Base-by-base conservation (phyloP, 495 filamentous ascomycete genomes). In the Opeltia flavorubescens region DNA sequence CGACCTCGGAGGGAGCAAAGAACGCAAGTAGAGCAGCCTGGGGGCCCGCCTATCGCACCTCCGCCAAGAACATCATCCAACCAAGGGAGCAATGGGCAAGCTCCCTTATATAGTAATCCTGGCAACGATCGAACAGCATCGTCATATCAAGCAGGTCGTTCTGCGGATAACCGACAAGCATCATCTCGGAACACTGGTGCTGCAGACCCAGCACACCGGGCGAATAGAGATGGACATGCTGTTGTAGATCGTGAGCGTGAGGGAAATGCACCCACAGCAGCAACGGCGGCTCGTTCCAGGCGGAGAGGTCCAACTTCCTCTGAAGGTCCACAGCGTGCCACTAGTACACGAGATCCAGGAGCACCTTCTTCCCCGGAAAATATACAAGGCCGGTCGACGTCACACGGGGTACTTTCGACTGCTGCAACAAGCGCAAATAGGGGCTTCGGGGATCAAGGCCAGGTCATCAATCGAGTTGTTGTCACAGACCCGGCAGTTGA, bases 401-500 rank as follows among this genome's bases (percentile, higher is more conserved):
- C 57, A 47, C 63, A 59, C 33, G 50, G 68, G 66, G 25, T 69
- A 72, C 4, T 76, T 74, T 13, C 69, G 23, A n/a, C 49, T 9
- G 23, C 49, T 42, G 26, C 49, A 17, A 43, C 33, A 33, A 26
- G 46, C 27, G 26, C 35, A 29, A 46, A 21, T 5, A 21, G 25
- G 44, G 18, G 11, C 13, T 1, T 9, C 25, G 38, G 76, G 46
- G 78, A 83, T 56, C 71, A 77, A 26, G 79, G 75, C 60, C 76
- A 81, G 39, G 76, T 93, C 18, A 78, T 94, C 50, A 84, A 85
- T 55, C 76, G 83, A 31, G 74, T 91, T 12, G 61, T 88, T 51
- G 73, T 89, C 44, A 83, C 81, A 42, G 85, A 93, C 53, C 84
- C 85, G 17, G 72, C 78, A 49, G 79, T 84, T 23, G 86, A 93